phyloP scores from a whole-genome alignment of 495 filamentous ascomycete genomes.

The Schizothecium vesticola region DNA sequence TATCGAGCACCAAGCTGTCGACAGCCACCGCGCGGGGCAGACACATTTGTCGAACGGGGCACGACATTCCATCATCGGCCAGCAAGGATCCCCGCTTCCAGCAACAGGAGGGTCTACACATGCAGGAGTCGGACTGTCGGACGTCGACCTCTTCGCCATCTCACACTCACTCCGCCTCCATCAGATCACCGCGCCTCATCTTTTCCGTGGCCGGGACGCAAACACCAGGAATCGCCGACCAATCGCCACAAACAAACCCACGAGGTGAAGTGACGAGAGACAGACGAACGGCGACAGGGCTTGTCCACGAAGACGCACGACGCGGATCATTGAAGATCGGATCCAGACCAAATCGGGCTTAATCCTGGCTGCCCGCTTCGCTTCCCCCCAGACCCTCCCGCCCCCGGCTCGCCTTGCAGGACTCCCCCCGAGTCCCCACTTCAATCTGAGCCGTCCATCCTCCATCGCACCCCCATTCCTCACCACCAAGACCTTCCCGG shows the following conservation, averaged over 20 bases:
- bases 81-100: not conserved
- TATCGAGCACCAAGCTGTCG: not conserved
- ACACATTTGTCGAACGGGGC: not conserved
- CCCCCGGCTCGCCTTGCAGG: conserved; percentile 3
- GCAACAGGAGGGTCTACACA: not conserved
- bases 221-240: not conserved
- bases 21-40: not conserved
- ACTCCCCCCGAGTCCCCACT: conserved; percentile 8
- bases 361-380: conserved; percentile 1
- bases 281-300: not conserved
- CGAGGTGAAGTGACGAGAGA: not conserved
- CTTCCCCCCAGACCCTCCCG: not conserved
- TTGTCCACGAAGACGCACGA: not conserved
- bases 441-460: not conserved
- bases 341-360: conserved; percentile 7
- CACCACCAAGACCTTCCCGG: not conserved
- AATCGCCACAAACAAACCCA: not conserved
- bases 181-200: not conserved
- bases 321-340: conserved; percentile 4
- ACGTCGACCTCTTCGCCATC: not conserved
- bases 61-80: not conserved
- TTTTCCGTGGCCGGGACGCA: not conserved
- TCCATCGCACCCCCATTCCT: not conserved
- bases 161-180: not conserved
- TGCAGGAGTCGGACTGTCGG: not conserved